Base-by-base conservation (phyloP, 768 basidiomycete genomes). In the Dioszegia crocea region DNA sequence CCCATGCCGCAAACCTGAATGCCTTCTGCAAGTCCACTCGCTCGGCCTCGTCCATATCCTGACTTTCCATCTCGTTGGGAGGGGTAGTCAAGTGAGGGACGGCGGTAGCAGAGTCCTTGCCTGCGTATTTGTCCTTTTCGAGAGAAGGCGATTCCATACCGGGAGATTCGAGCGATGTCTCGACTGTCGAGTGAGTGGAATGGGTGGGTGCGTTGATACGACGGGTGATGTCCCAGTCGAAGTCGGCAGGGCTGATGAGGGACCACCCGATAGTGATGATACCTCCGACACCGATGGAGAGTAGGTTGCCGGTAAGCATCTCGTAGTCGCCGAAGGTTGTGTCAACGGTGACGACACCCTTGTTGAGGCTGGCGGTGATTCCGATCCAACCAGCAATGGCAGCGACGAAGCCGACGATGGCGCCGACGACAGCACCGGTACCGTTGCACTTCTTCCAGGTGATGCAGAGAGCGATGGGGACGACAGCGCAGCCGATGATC, bases 221-320 rank as follows among this genome's bases (percentile, higher is more conserved):
- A 12, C 91, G 85, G 0, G 90, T 93, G 12, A 81, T 77, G 31
- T 83, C 83, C 78, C 89, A 97, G 76, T 91, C 84, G 66, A 86
- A 96, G 73, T 89, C 74, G 38, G 87, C 91, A 0, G 91, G 89
- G 82, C 84, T 85, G 23, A 91, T 79, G 45, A 84, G 73, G 0
- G 90, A 89, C 33, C 82, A 77, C 2, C 77, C 79, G 23, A 85
- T 80, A 2, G 90, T 82, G 62, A 96, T 80, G 55, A 96, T 85
- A 3, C 83, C 89, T 8, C 90, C 89, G 12, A 88, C 80, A 26
- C 84, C 87, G 63, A 93, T 88, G 1, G 89, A 85, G 1, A 86
- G 86, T n/a, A 94, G 78, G 77, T 93, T 92, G 2, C 92, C 92
- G 0, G 89, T 86, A 16, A 96, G 81, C 90, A 96, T 93, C 68